Base-by-base conservation (phyloP, 352 stramenopile species). In the Globisporangium spiculum region DNA sequence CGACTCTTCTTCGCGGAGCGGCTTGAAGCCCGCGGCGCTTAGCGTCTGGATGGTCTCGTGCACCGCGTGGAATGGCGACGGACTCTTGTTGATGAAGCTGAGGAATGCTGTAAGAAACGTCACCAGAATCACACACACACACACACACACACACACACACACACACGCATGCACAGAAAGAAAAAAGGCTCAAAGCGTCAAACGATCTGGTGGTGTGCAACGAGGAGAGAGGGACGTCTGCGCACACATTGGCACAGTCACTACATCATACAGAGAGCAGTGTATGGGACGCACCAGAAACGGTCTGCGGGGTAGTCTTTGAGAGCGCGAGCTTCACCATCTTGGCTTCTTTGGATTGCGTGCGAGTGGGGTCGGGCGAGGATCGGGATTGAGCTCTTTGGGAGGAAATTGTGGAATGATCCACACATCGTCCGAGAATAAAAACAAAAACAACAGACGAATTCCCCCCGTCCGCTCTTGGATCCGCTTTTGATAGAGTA, bases 1-100 rank as follows among this genome's bases (percentile, higher is more conserved):
- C 56, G 79, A 79, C 53, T 94, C 80, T 34, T 92, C 79, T 68
- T 99, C 93, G 55, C 88, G 82, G 58, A 99, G 85, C 71, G 97
- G 88, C 66, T 82, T 76, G 74, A 98, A 99, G 66, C 94, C 96
- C 7, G 86, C 91, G n/a, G 80, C 73, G 69, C 90, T 78, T 56
- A 99, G 82, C 50, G 78, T 67, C 67, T 91, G 71, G 38, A 92
- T 80, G 24, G 90, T 89, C 61, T 97, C 88, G 66, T 95, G 80
- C 36, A 99, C 94, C 5, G 89, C 93, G 78, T 99, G 96, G 75
- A 98, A 99, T 0, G 96, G 91, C 74, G 97, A 98, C 60, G 92
- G 92, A 27, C 86, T 96, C 60, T 86, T 85, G 82, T 99, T 97
- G 66, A 99, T 88, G 75, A 98, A 99, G 64, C 86, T 77, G 70